Percentiles rank a stretch among this genome's conserved stretches.
These are phyloP conservation scores for Rubroboletus satanas DNA, from an alignment of 768 basidiomycete genomes.

Conservation along the genomic window DNA sequence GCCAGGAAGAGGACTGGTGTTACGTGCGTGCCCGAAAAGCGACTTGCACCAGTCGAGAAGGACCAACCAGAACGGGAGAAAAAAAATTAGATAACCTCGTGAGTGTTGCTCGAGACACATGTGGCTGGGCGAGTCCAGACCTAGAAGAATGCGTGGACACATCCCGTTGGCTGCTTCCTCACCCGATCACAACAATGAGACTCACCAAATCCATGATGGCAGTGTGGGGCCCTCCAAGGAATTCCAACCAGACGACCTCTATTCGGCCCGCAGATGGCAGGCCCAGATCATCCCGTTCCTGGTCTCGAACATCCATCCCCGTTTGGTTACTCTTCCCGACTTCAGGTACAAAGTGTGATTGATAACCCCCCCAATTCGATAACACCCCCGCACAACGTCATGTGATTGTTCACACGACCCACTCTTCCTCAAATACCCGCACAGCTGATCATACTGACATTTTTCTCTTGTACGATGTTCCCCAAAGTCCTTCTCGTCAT, in stretches of 20 bases:
- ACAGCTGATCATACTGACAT: background rate
- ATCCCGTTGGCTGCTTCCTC: too few species aligned
- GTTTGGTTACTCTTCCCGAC: background rate
- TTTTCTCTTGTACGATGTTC: slow-evolving; percentile 10
- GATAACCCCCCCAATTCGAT: background rate
- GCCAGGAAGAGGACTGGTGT: slow-evolving; percentile 7
- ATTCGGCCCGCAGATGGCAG: too few species aligned
- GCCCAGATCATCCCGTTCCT: background rate
- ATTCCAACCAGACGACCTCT: too few species aligned
- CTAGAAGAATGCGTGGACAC: too few species aligned
- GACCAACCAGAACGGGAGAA: slow-evolving; percentile 1
- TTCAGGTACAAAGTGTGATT: background rate
- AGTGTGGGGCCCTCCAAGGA: too few species aligned
- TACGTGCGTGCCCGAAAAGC: slow-evolving; percentile 11
- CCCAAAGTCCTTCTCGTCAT: slow-evolving; percentile 19
- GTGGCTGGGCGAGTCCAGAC: background rate
- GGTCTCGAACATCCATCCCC: background rate
- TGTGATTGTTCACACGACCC: slow-evolving; percentile 14
- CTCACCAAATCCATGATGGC: too few species aligned
- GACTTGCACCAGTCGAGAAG: background rate
- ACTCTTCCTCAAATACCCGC: slow-evolving; percentile 13
- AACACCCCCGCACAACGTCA: background rate
- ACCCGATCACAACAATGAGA: too few species aligned
- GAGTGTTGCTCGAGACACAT: background rate
- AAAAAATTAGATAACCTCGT: background rate